Evolutionary conservation across 2,329 filamentous ascomycete genomes (phyloP), one percentile per base, ranked within the genome.

Genomic region (Raffaelea albimanens): DNA sequence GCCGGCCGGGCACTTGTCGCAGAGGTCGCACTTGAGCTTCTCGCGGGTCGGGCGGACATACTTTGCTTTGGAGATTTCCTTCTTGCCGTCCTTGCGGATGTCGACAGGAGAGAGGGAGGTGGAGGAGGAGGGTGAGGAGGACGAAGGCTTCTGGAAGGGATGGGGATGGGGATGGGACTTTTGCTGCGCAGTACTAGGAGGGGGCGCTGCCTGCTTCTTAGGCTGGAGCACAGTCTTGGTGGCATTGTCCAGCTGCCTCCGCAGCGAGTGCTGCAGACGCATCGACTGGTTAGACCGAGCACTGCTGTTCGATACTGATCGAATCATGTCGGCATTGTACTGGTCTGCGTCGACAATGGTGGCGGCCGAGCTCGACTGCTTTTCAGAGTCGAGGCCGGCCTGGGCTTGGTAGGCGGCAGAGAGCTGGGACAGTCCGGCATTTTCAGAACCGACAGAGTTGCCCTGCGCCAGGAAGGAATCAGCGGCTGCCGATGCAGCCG

Each of bases 1-100:
- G 40, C 87, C 88, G 18, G 85, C 77, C 0, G 82, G 83, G 45
- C 86, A 77, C 47, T 87, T 81, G 45, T 75, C 73, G 67, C 88
- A 95, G 50, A 77, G 67, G 2, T 66, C 61, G 62, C 89, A 95
- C 59, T 76, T 77, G 52, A 87, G 80, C 62, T 85, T 87, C 33
- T 78, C 76, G 51, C 85, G 82, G 56, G 78, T 78, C 22, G 84
- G 84, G 16, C 85, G 82, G 44, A 72, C 66, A 51, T 76, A 75
- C 36, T 66, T 62, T 25, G 66, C 59, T 55, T 69, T 73, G 22
- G 61, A 5, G 39, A 71, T 67, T 20, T 63, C 57, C 2, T 69
- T 55, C 57, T 75, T 76, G 22, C 63, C 63, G 29, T 67, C 67
- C 46, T 66, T 69, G 9, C 9, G 31, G 16, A 34, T 16, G 9